Base-by-base conservation (phyloP, 768 basidiomycete genomes). In the Pleurotus giganteus region DNA sequence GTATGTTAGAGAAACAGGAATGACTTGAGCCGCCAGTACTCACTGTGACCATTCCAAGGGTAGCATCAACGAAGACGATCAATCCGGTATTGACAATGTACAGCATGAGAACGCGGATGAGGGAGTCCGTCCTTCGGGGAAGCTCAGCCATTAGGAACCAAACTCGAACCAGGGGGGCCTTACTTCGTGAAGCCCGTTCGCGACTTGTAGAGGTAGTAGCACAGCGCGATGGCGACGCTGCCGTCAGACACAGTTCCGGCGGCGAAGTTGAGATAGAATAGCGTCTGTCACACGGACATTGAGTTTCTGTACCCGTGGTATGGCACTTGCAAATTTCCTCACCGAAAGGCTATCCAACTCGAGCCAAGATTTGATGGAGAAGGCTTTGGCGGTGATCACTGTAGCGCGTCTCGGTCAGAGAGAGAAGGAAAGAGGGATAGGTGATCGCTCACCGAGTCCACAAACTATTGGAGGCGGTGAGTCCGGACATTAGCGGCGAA, bases 351-450 rank as follows among this genome's bases (percentile, higher is more conserved):
- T 65, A 45, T 70, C 59, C 4, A 81, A 66, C 11, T 77, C 69
- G 13, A 62, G 45, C 57, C 68, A 78, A 5, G 71, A 72, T 15
- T 51, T 42, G 3, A 79, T 61, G 5, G 61, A 47, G 59, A 81
- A 83, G 80, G 77, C 75, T 72, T 79, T 83, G 31, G 63, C 73
- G 1, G 80, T 79, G 56, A 83, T 80, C 23, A 72, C 83, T 84
- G 43, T 13, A 37, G 55, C n/a, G 8, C 47, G 39, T 23, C 49
- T 50, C 19, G 41, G 45, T 47, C 15, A 61, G 44, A n/a, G 26
- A 17, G 12, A 21, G 54, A 32, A 41, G 43, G 17, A 11, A 11
- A 31, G 31, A 26, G 11, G 32, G 29, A 34, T 36, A 41, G 7
- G 7, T 50, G 19, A 28, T 11, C 13, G 64, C 73, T 60, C 58